Evolutionary conservation across 179 eudicot species (phyloP).

Genomic region (Carnegiea gigantea): DNA sequence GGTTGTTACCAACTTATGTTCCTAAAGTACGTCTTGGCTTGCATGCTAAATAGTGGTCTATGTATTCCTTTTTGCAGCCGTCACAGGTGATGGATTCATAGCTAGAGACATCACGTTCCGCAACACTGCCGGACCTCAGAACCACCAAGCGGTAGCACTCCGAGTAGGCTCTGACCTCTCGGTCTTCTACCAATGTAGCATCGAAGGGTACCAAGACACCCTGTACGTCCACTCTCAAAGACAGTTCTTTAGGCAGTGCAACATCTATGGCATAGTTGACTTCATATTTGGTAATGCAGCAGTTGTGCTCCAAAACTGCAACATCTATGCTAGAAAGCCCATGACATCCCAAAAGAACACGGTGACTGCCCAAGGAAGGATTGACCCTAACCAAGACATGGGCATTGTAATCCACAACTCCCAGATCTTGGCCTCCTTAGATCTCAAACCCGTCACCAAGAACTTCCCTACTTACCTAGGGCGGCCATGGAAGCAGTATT

Average conservation of each 20-base stretch:
- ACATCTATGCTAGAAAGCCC: constrained; percentile 39
- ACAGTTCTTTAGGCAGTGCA: constrained; percentile 44
- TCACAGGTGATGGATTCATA: constrained; percentile 40
- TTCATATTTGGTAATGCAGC: constrained; percentile 61
- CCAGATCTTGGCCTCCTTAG: constrained; percentile 16
- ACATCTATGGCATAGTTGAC: constrained; percentile 53
- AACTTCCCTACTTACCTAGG: constrained; percentile 31
- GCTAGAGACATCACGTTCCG: constrained; percentile 47
- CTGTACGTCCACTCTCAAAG: constrained; percentile 40
- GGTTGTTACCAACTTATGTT: too few species aligned
- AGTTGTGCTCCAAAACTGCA: constrained; percentile 42
- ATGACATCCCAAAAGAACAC: constrained; percentile 21
- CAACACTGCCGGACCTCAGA: constrained; percentile 47
- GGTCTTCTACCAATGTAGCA: constrained; percentile 10
- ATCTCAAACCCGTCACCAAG: constrained; percentile 16
- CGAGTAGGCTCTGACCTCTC: constrained; percentile 42
- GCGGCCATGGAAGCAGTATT: constrained; percentile 36
- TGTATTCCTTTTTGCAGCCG: constrained; percentile 17
- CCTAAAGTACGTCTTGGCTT: too few species aligned
- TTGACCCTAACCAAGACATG: constrained; percentile 41
- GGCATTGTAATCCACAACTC: constrained; percentile 38
- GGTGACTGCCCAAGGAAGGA: constrained; percentile 50
- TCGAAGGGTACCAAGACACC: constrained; percentile 57
- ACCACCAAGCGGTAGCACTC: constrained; percentile 48
- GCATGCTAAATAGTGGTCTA: not conserved